Evolutionary conservation across 352 stramenopile species (phyloP).

Genomic region (Pythium graminicola): DNA sequence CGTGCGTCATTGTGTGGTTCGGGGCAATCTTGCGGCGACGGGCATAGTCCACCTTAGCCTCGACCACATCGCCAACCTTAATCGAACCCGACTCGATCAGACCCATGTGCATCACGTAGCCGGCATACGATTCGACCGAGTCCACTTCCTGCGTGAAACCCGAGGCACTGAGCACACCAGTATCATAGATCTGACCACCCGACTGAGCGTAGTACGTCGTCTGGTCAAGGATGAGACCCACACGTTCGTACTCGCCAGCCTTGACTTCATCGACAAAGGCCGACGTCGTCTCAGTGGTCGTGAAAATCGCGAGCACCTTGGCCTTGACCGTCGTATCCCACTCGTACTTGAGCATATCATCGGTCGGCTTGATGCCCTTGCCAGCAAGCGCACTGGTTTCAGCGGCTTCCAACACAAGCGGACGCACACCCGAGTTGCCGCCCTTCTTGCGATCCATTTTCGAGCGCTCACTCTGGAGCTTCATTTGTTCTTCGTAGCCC

Average conservation of each 20-base stretch:
- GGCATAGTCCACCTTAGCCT: constrained; percentile 93
- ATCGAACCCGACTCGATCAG: constrained; percentile 55
- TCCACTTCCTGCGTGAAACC: constrained; percentile 68
- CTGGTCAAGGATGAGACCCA: constrained; percentile 96
- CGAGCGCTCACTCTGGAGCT: constrained; percentile 77
- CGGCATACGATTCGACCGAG: constrained; percentile 94
- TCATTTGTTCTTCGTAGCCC: constrained; percentile 94
- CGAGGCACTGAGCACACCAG: constrained; percentile 60
- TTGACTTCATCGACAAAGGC: constrained; percentile 76
- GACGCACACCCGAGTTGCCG: constrained; percentile 53
- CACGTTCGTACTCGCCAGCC: constrained; percentile 69
- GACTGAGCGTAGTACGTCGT: constrained; percentile 98
- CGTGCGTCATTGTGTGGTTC: constrained; percentile 99
- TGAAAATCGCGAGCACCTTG: constrained; percentile 92
- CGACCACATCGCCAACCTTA: constrained; percentile 83
- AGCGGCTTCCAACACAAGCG: constrained; percentile 92
- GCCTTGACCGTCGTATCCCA: constrained; percentile 78
- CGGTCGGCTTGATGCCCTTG: constrained; percentile 80
- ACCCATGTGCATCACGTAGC: constrained; percentile 95
- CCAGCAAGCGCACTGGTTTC: constrained; percentile 88
- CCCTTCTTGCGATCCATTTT: constrained; percentile 88
- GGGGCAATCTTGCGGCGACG: constrained; percentile 90
- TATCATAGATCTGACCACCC: constrained; percentile 96
- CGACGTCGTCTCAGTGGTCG: constrained; percentile 85
- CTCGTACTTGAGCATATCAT: constrained; percentile 94